Conservation (phyloP, 352 stramenopile genomes). For the Phytophthora pini region DNA sequence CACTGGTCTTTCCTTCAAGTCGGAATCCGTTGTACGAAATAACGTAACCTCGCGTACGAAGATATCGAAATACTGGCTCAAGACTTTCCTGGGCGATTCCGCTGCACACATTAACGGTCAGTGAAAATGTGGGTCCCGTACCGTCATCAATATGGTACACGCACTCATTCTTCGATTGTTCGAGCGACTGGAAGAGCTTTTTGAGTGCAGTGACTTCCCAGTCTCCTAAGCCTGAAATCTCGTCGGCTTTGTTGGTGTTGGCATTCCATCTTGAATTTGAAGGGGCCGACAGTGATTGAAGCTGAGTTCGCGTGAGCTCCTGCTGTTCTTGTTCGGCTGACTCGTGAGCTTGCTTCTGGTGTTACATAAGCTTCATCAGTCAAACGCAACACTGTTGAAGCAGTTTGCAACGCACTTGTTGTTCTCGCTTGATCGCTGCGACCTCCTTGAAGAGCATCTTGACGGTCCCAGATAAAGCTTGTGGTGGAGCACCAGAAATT, state of each 20-base stretch:
- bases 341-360: conserved; percentile 37
- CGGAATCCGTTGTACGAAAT: conserved; percentile 23
- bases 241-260: conserved; percentile 17
- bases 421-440: conserved; percentile 50
- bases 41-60: conserved; percentile 32
- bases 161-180: conserved; percentile 50
- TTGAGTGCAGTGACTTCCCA: conserved; percentile 62
- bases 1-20: conserved; percentile 18
- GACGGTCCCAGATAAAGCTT: conserved; percentile 69
- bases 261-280: conserved; percentile 9
- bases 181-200: conserved; percentile 56
- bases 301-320: conserved; percentile 44
- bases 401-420: conserved; percentile 30
- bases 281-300: conserved; percentile 18
- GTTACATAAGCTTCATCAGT: conserved; percentile 1
- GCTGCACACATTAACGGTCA: conserved; percentile 7
- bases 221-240: conserved; percentile 41
- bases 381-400: not conserved
- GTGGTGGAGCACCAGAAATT: conserved; percentile 42
- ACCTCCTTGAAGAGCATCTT: conserved; percentile 79
- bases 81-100: conserved; percentile 26
- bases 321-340: conserved; percentile 49
- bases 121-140: not conserved
- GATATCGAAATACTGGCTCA: conserved; percentile 24
- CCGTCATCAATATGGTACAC: not conserved